Evolutionary conservation across 306 rosid species (phyloP).

Genomic region (Dicorynia guianensis): DNA sequence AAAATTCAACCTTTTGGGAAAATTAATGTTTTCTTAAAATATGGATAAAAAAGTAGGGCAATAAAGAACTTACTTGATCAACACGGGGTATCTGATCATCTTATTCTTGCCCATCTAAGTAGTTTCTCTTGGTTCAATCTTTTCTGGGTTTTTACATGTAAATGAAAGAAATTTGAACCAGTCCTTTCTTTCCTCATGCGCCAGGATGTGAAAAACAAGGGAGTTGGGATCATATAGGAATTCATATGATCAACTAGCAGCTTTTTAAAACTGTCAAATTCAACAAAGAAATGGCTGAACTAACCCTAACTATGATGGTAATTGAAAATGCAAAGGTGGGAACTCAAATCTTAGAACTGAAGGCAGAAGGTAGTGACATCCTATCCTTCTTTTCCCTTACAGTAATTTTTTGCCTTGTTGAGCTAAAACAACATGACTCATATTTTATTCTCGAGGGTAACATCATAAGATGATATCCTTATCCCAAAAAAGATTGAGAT

Average conservation of each 20-base stretch:
- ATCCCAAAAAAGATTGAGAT: constrained; percentile 34
- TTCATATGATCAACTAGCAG: constrained; percentile 3
- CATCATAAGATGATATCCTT: constrained; percentile 16
- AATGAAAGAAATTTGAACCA: neutral
- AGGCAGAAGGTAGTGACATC: constrained; percentile 29
- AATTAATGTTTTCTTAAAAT: neutral
- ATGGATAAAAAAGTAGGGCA: neutral
- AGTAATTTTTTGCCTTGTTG: constrained; percentile 32
- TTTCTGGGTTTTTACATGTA: neutral
- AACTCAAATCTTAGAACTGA: constrained; percentile 14
- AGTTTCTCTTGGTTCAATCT: constrained; percentile 2
- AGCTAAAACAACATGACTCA: neutral
- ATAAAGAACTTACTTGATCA: constrained; percentile 34
- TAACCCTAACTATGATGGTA: constrained; percentile 5
- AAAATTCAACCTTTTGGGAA: neutral
- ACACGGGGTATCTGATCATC: neutral
- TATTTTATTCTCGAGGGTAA: constrained; percentile 6
- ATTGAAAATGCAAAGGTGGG: constrained; percentile 20
- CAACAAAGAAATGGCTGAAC: constrained; percentile 27
- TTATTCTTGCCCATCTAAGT: neutral
- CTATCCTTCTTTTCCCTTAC: neutral
- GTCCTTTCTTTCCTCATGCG: neutral
- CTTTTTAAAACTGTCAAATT: constrained; percentile 29
- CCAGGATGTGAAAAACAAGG: neutral
- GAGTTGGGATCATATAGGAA: constrained; percentile 21